These are phyloP conservation scores for Fusarium longipes DNA, from an alignment of 2,329 filamentous ascomycete genomes.

Conservation along the genomic window DNA sequence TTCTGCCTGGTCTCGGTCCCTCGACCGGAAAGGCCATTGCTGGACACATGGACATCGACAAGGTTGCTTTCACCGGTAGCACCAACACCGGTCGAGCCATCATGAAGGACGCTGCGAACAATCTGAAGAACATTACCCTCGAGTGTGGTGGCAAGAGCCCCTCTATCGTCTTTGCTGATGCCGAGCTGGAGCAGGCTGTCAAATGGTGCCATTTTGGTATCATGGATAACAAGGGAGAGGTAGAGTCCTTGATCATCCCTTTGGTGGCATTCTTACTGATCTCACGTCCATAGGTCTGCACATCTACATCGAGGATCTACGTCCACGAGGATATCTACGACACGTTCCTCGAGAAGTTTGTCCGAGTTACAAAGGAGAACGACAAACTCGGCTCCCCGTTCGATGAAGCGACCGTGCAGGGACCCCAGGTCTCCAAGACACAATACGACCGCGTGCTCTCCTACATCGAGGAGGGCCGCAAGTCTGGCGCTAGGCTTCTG, in stretches of 20 bases:
- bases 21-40: constrained; percentile 73
- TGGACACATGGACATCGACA: constrained; percentile 71
- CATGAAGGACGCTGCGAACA: constrained; percentile 73
- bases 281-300: constrained; percentile 59
- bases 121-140: constrained; percentile 67
- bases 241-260: background rate
- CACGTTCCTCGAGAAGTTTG: constrained; percentile 68
- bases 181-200: constrained; percentile 69
- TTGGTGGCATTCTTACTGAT: background rate
- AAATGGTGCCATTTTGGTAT: constrained; percentile 59
- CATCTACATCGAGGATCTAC: constrained; percentile 67
- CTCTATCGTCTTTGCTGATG: constrained; percentile 67
- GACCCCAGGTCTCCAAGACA: constrained; percentile 71
- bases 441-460: constrained; percentile 73
- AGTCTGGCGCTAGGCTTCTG: constrained; percentile 68
- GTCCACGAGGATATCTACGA: constrained; percentile 68
- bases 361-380: constrained; percentile 57
- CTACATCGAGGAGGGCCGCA: constrained; percentile 73
- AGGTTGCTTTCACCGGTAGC: constrained; percentile 77
- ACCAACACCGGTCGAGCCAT: constrained; percentile 74
- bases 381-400: constrained; percentile 73
- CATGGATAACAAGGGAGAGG: constrained; percentile 69
- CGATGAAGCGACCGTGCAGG: constrained; percentile 70
- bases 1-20: constrained; percentile 73
- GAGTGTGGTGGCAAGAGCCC: constrained; percentile 70